Base-by-base conservation (phyloP, 257 asterid genomes). In the Perilla frutescens region DNA sequence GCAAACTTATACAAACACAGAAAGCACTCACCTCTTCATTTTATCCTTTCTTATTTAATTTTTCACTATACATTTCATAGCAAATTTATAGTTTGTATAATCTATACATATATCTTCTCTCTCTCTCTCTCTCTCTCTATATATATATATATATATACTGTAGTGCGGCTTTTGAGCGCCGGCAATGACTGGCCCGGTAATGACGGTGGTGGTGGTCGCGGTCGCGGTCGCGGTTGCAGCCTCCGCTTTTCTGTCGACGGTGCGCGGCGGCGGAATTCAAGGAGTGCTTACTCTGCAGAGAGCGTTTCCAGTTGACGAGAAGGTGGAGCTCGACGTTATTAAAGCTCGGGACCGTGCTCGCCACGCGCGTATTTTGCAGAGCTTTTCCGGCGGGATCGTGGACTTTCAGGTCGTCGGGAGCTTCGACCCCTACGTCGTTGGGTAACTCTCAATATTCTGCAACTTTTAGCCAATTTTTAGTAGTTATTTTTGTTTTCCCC, bases 291-390 rank as follows among this genome's bases (percentile, higher is more conserved):
- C 84, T 14, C 84, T 92, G 62, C 90, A 92, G 72, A 84, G 97
- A 77, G 78, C 83, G 66, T 88, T 88, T 62, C 96, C 96, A 37
- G 48, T 81, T 64, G 76, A 71, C 51, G 85, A 80, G 78, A 76
- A 70, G 47, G 83, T 82, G 82, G 92, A 88, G 78, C 66, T 90
- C 45, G 87, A 87, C 61, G 84, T 56, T 67, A 69, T 87, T 71
- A 87, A 81, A 79, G 88, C 87, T 58, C 88, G 98, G 72, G 98
- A 92, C 78, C 85, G 89, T 80, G 85, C 84, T 29, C 88, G 98
- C 76, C 98, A 92, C 83, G 85, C 86, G 75, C 89, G 96, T 75
- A 78, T 81, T 54, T 78, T 90, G 79, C 96, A 87, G 80, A 80
- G 88, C 53, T 84, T 83, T 66, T 80, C 91, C 77, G 94, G 92